phyloP scores from a whole-genome alignment of 208 protist genomes.

The Endotrypanum monterogeii region DNA sequence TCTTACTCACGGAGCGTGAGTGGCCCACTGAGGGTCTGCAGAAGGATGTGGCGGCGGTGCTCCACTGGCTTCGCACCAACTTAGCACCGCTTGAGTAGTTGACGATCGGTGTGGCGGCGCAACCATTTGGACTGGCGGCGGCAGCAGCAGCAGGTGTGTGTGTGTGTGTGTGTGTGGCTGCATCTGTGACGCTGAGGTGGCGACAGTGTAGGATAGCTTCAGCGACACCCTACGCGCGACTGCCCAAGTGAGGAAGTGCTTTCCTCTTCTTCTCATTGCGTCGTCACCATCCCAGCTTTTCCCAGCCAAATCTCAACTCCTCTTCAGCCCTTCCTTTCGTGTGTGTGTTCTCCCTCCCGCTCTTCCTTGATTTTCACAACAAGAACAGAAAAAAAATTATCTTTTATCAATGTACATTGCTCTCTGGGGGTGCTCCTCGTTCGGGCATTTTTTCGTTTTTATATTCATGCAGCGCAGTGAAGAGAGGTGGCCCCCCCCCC shows the following conservation, averaged over 20 bases:
- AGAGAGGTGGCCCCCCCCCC: background rate
- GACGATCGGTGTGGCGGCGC: background rate
- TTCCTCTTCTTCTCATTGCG: background rate
- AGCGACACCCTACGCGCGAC: background rate
- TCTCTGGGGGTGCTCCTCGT: background rate
- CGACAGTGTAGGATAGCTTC: background rate
- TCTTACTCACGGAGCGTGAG: slow-evolving; percentile 48
- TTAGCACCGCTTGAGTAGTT: slow-evolving; percentile 33
- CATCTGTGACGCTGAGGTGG: background rate
- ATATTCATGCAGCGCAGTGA: background rate
- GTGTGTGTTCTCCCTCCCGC: background rate
- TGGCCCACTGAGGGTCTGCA: slow-evolving; percentile 39
- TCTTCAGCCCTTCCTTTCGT: background rate
- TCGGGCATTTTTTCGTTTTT: no score
- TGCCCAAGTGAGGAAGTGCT: background rate
- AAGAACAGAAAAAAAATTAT: no score
- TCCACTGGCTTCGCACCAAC: slow-evolving; percentile 44
- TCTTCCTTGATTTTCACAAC: no score
- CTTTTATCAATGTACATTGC: background rate
- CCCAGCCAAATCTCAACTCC: background rate
- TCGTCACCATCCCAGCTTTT: background rate
- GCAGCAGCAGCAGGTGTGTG: background rate
- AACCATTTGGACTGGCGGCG: no score
- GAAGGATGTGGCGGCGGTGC: slow-evolving; percentile 46
- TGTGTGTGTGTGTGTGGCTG: background rate